phyloP scores from a whole-genome alignment of 768 basidiomycete species.

The Thelephora ganbajun region DNA sequence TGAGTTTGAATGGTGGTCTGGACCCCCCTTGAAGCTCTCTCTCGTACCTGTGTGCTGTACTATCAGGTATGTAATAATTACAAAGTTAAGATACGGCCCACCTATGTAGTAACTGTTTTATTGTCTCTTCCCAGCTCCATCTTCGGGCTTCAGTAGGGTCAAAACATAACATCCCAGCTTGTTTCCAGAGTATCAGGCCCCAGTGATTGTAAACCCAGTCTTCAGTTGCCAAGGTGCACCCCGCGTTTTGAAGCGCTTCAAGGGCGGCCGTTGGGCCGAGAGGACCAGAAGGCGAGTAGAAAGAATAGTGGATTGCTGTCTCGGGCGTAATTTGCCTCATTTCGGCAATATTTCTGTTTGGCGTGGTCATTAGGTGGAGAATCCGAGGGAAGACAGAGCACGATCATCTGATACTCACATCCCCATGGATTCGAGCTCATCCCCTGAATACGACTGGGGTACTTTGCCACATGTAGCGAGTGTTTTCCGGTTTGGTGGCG shows the following conservation, averaged over 20 bases:
- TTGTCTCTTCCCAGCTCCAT: constrained; percentile 79
- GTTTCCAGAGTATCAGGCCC: constrained; percentile 85
- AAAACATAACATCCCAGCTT: constrained; percentile 70
- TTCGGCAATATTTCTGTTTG: constrained; percentile 33
- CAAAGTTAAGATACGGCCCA: constrained; percentile 28
- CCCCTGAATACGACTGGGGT: constrained; percentile 8
- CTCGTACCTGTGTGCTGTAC: constrained; percentile 51
- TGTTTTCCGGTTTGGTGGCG: too few species aligned
- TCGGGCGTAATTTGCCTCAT: constrained; percentile 40
- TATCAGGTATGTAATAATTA: constrained; percentile 4
- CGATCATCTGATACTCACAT: background rate
- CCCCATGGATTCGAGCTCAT: constrained; percentile 35
- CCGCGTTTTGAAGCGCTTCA: constrained; percentile 35
- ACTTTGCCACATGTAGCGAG: too few species aligned
- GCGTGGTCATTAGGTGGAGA: background rate
- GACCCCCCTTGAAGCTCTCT: constrained; percentile 67
- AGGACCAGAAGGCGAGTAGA: constrained; percentile 25
- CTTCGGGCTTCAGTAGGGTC: constrained; percentile 51
- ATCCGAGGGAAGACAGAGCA: background rate
- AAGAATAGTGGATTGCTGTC: constrained; percentile 45
- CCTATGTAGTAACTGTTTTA: constrained; percentile 80
- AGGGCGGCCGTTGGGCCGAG: constrained; percentile 44
- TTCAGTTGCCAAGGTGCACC: constrained; percentile 56
- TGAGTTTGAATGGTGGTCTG: constrained; percentile 68
- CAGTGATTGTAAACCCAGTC: constrained; percentile 92